phyloP scores from a whole-genome alignment of 139 green algal genomes.

The Dunaliella primolecta region DNA sequence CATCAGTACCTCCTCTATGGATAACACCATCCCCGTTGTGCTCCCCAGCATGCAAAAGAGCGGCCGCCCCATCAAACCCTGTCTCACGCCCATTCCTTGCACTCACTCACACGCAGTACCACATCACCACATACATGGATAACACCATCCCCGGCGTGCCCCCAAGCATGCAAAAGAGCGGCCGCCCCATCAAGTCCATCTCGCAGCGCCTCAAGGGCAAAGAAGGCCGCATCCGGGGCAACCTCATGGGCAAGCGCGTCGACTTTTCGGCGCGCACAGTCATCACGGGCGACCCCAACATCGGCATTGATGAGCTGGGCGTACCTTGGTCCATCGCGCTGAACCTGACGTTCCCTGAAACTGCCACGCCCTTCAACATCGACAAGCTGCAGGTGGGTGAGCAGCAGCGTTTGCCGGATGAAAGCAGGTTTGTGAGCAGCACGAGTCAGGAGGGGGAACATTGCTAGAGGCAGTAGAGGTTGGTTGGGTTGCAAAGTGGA shows the following conservation, averaged over 20 bases:
- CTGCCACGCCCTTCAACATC: constrained; percentile 84
- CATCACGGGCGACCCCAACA: constrained; percentile 97
- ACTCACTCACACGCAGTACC: constrained; percentile 70
- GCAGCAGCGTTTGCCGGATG: too few species aligned
- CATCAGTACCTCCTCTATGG: constrained; percentile 89
- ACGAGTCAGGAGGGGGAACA: too few species aligned
- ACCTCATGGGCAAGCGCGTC: constrained; percentile 99
- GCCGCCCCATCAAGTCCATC: constrained; percentile 95
- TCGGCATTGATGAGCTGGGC: constrained; percentile 96
- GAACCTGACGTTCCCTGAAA: constrained; percentile 98
- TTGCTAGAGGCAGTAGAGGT: too few species aligned
- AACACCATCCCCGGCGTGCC: constrained; percentile 86
- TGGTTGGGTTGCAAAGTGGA: too few species aligned
- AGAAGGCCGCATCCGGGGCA: constrained; percentile 92
- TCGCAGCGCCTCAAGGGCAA: constrained; percentile 75
- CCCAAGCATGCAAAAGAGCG: constrained; percentile 59
- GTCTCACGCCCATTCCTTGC: too few species aligned
- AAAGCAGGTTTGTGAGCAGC: too few species aligned
- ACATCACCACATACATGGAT: constrained; percentile 93
- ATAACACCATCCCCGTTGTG: constrained; percentile 89
- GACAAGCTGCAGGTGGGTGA: constrained; percentile 44
- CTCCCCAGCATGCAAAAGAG: constrained; percentile 54
- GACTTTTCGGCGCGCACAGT: constrained; percentile 98
- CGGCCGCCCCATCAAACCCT: too few species aligned
- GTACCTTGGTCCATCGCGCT: constrained; percentile 96